Evolutionary conservation across 2,329 filamentous ascomycete genomes (phyloP).

Genomic region (Dryadomyces sulphureus): DNA sequence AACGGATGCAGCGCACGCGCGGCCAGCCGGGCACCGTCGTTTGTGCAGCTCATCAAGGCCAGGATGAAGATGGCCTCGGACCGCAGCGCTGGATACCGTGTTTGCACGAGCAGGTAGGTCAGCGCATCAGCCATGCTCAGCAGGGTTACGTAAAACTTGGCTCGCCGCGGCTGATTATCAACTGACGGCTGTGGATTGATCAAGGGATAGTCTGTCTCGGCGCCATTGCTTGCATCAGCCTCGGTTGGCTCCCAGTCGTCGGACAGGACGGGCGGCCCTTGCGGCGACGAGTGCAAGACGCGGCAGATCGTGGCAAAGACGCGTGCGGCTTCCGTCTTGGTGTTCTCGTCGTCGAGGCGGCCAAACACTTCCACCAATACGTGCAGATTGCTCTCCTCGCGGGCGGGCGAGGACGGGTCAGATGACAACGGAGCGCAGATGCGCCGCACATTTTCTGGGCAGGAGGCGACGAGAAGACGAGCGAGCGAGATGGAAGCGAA

Average conservation of each 20-base stretch:
- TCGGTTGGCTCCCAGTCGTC: conserved; percentile 18
- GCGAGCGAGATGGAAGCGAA: conserved; percentile 44
- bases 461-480: conserved; percentile 39
- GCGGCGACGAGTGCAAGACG: conserved; percentile 30
- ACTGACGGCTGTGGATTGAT: not conserved
- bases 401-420: conserved; percentile 20
- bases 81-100: conserved; percentile 41
- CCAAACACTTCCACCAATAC: conserved; percentile 24
- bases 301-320: conserved; percentile 37
- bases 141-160: conserved; percentile 31
- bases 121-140: conserved; percentile 26
- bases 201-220: not conserved
- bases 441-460: conserved; percentile 33
- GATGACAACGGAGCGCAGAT: conserved; percentile 28
- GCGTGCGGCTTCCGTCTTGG: conserved; percentile 44
- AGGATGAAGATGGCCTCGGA: conserved; percentile 49
- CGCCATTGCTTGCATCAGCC: not conserved
- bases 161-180: conserved; percentile 10
- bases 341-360: conserved; percentile 35
- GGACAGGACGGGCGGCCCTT: conserved; percentile 12
- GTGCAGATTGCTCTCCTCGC: conserved; percentile 21
- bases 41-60: conserved; percentile 41
- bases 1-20: conserved; percentile 25
- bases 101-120: conserved; percentile 37
- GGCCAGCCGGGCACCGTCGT: conserved; percentile 32